Conservation (phyloP, 805 yeast genomes). For the Ogataea paraovalis region DNA sequence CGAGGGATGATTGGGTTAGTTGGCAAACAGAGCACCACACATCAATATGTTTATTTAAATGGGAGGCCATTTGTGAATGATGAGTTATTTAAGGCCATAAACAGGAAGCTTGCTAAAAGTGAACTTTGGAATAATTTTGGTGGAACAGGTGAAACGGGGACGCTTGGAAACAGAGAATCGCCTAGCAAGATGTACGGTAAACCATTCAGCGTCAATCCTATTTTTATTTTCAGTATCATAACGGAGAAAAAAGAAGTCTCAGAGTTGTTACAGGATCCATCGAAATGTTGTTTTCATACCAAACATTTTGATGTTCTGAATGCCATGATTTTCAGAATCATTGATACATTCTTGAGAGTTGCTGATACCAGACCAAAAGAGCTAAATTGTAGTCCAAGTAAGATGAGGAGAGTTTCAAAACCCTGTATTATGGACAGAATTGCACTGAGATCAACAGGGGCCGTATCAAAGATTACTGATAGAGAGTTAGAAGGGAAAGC, state of each 20-base stretch:
- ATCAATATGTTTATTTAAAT: conserved; percentile 47
- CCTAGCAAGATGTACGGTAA: conserved; percentile 28
- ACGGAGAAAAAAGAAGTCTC: conserved; percentile 15
- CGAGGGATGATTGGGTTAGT: conserved; percentile 38
- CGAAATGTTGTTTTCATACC: conserved; percentile 29
- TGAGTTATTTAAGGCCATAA: conserved; percentile 19
- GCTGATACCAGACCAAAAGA: neutral
- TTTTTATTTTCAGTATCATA: conserved; percentile 33
- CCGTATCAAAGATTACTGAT: conserved; percentile 3
- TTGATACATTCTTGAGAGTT: conserved; percentile 25
- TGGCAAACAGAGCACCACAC: conserved; percentile 32
- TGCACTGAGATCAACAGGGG: conserved; percentile 3
- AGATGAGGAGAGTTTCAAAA: neutral
- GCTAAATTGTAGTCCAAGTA: neutral
- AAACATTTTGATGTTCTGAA: conserved; percentile 25
- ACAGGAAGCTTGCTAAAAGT: conserved; percentile 23
- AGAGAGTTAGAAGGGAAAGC: neutral
- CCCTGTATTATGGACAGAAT: neutral
- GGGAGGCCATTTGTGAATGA: conserved; percentile 30
- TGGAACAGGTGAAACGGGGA: neutral
- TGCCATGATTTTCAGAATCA: conserved; percentile 30
- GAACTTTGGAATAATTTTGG: conserved; percentile 12
- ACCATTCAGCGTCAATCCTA: conserved; percentile 36
- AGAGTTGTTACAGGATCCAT: conserved; percentile 40
- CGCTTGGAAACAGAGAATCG: conserved; percentile 5